Evolutionary conservation across 2,329 filamentous ascomycete genomes (phyloP).

Genomic region (Ophiostoma sp.): DNA sequence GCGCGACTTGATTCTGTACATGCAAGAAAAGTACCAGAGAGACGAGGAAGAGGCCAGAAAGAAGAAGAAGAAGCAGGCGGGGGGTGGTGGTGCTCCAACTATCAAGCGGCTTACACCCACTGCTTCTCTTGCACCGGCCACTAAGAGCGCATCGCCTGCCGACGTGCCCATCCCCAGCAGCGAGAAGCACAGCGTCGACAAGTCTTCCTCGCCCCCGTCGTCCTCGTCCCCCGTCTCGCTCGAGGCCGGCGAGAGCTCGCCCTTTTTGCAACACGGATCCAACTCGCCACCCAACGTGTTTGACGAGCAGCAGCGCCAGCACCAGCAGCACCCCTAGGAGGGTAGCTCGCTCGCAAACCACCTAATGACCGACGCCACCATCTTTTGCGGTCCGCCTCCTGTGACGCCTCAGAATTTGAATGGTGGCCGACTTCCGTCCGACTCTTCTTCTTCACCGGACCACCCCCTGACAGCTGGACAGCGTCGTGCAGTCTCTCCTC

Average conservation of each 20-base stretch:
- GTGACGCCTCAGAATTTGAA: neutral
- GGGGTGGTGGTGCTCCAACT: neutral
- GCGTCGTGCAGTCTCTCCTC: neutral
- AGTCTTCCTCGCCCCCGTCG: neutral
- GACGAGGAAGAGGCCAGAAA: slow-evolving; percentile 42
- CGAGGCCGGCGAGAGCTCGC: slow-evolving; percentile 24
- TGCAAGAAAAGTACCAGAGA: slow-evolving; percentile 62
- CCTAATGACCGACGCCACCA: neutral
- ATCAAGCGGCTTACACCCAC: neutral
- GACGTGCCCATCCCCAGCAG: slow-evolving; percentile 1
- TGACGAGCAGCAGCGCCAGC: neutral
- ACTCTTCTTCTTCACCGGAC: neutral
- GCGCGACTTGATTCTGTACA: slow-evolving; percentile 62
- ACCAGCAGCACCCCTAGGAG: slow-evolving; percentile 11
- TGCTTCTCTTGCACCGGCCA: neutral
- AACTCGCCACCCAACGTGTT: slow-evolving; percentile 22
- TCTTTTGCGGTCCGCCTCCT: too few relatives aligned
- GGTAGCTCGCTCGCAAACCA: neutral
- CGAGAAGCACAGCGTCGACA: neutral
- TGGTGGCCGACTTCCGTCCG: neutral
- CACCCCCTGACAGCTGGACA: neutral
- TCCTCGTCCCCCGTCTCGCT: slow-evolving; percentile 9
- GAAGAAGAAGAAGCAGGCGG: slow-evolving; percentile 29
- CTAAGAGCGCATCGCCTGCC: neutral
- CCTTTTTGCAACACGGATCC: slow-evolving; percentile 18